Evolutionary conservation across 345 rosid species (phyloP), one percentile per base, ranked within the genome.

Genomic region (Melastoma malabathricum): DNA sequence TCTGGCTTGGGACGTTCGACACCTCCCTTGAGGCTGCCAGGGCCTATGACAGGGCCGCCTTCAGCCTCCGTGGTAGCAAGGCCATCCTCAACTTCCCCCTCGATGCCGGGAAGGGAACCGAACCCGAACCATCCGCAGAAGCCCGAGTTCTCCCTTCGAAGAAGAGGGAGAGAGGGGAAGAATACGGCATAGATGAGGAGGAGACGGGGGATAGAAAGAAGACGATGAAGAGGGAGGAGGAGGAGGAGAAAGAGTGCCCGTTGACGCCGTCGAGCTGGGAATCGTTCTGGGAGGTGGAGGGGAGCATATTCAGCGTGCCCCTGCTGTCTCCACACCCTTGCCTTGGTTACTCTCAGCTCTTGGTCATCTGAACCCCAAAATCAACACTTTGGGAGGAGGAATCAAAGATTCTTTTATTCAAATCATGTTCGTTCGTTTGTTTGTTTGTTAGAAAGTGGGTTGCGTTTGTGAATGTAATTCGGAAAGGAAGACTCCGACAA

Each of bases 261-360:
- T 74, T 84, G 49, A 90, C 98, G 69, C 96, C 96, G 75, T 90
- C 98, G 18, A 75, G 75, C 64, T 90, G 98, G 98, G 77, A 55
- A 65, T 86, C 83, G 16, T 68, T 84, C 61, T 90, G 94, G 94
- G 94, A 90, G 39, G 43, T 64, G 4, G 90, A 74, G 43, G 77
- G 67, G 6, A 61, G 53, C 5, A 75, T 83, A 31, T 86, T 86
- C 57, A 82, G 72, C 25, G 68, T 90, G 46, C 94, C 98, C 3
- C 92, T 81, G 63, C 62, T 90, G 44, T 83, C 95, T 44, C 97
- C 97, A 0, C 73, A 68, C 51, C 71, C 70, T 46, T 46, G 72
- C 5, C 48, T 77, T 9, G 76, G 78, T 16, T 65, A 51, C 50
- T 64, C 78, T 1, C 58, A 56, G 49, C 71, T 83, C 2, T 58